These are phyloP conservation scores for Bidens hawaiensis DNA, from an alignment of 140 eudicot genomes.

Conservation along the genomic window DNA sequence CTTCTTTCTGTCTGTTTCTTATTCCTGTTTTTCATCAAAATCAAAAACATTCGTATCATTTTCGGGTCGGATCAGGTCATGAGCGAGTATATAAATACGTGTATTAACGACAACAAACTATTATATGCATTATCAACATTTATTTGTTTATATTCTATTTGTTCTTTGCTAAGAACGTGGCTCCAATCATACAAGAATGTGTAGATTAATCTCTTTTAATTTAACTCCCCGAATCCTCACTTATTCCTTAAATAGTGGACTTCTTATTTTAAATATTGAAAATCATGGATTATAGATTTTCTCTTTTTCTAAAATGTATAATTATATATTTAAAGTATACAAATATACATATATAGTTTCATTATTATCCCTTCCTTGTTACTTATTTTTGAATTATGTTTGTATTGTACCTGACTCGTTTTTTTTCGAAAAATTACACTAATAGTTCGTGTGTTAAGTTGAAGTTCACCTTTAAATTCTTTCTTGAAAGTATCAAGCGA, in stretches of 20 bases:
- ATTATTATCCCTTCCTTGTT: too few species aligned
- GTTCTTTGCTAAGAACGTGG: slow-evolving; percentile 5
- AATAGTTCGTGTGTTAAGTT: too few species aligned
- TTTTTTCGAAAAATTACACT: too few species aligned
- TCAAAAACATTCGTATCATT: not conserved
- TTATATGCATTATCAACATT: not conserved
- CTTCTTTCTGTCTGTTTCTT: slow-evolving; percentile 1
- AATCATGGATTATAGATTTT: not conserved
- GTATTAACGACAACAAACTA: not conserved
- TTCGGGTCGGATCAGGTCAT: not conserved
- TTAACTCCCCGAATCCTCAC: not conserved
- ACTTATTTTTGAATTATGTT: too few species aligned
- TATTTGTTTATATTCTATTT: slow-evolving; percentile 1
- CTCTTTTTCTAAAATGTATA: not conserved
- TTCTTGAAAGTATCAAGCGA: too few species aligned
- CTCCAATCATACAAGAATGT: not conserved
- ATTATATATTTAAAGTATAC: too few species aligned
- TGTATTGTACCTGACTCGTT: too few species aligned
- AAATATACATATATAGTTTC: too few species aligned
- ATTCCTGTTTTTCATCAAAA: not conserved
- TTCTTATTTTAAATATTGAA: not conserved
- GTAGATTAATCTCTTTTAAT: not conserved
- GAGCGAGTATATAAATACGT: not conserved
- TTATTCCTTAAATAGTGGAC: not conserved
- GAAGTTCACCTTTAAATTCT: too few species aligned